Evolutionary conservation across 2,329 filamentous ascomycete species (phyloP).

Genomic region (Pseudogymnoascus verrucosus): DNA sequence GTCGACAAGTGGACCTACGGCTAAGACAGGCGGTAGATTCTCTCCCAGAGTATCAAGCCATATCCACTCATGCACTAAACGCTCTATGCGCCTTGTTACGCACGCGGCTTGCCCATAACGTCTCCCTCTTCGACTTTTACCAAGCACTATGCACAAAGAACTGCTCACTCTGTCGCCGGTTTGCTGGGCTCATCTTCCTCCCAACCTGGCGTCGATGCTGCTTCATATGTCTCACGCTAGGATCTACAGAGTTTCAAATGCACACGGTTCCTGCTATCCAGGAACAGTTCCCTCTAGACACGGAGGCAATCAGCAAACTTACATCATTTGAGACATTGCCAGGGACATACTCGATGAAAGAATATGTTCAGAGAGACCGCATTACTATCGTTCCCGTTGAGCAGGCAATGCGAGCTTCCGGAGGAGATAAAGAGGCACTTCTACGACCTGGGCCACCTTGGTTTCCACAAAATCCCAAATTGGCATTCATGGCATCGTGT

Average conservation of each 20-base stretch:
- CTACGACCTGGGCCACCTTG: neutral
- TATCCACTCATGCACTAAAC: neutral
- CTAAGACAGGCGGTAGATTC: neutral
- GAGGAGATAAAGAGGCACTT: neutral
- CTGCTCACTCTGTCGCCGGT: neutral
- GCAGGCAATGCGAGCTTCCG: neutral
- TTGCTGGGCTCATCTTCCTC: neutral
- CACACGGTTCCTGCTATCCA: neutral
- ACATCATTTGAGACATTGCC: neutral
- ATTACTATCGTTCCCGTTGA: neutral
- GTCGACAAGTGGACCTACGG: neutral
- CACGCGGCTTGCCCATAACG: neutral
- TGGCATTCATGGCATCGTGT: neutral
- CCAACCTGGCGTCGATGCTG: neutral
- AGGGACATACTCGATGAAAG: neutral
- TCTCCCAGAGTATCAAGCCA: neutral
- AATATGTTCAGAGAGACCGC: neutral
- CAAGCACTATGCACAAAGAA: neutral
- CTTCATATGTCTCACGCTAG: neutral
- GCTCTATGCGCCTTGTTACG: neutral
- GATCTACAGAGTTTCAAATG: neutral
- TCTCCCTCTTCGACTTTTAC: neutral
- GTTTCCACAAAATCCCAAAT: neutral
- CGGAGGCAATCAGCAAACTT: neutral
- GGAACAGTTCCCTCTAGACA: neutral